Conservation (phyloP, 2,329 filamentous ascomycete species). For the Apiospora malaysiana region DNA sequence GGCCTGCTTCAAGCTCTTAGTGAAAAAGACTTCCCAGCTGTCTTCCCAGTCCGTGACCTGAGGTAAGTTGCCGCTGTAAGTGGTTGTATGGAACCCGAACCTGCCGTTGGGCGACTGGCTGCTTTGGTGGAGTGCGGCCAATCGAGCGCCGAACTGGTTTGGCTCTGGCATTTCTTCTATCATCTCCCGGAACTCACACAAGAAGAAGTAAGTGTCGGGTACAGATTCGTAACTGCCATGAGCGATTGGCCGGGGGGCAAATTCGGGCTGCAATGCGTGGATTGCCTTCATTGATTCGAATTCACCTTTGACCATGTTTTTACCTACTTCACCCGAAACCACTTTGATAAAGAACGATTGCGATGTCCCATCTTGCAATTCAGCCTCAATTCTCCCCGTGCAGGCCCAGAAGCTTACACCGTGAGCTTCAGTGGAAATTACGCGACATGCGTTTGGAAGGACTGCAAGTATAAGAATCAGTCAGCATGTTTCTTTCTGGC, state of each 20-base stretch:
- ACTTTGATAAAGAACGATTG: neutral
- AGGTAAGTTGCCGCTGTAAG: conserved; percentile 28
- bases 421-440: neutral
- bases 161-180: conserved; percentile 21
- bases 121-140: conserved; percentile 28
- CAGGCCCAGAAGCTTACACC: neutral
- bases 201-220: conserved; percentile 43
- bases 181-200: conserved; percentile 28
- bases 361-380: neutral
- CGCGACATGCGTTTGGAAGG: neutral
- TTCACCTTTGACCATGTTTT: conserved; percentile 24
- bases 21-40: conserved; percentile 33
- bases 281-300: conserved; percentile 28
- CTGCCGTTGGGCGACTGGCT: conserved; percentile 30
- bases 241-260: conserved; percentile 24
- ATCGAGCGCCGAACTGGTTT: conserved; percentile 21
- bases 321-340: conserved; percentile 17
- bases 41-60: conserved; percentile 27
- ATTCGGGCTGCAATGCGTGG: conserved; percentile 24
- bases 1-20: conserved; percentile 22
- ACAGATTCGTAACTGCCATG: conserved; percentile 36
- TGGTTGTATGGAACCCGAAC: conserved; percentile 33
- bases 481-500: too few species aligned
- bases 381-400: neutral
- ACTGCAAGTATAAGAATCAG: too few species aligned